Percentiles rank a stretch among this genome's conserved stretches.
phyloP scores from a whole-genome alignment of 75 land plant genomes.

The Selaginella tamariscina region DNA sequence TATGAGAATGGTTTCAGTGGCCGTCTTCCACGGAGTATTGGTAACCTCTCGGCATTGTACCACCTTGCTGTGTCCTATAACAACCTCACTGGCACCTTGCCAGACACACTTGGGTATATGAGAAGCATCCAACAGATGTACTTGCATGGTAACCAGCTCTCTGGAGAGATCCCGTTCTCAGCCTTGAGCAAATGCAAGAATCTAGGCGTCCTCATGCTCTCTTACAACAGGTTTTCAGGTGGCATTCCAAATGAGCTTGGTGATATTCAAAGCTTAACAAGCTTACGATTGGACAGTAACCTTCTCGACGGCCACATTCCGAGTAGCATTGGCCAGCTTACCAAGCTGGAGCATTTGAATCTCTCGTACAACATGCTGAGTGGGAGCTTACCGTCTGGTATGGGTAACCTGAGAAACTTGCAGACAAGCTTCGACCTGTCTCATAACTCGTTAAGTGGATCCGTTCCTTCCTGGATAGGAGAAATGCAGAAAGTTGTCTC shows the following conservation, averaged over 20 bases:
- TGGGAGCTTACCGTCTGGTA: background rate
- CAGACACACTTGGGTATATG: constrained; percentile 45
- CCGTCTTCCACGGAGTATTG: background rate
- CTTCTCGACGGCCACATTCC: background rate
- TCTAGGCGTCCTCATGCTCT: background rate
- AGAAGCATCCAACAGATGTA: constrained; percentile 52
- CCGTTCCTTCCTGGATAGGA: background rate
- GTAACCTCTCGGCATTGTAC: constrained; percentile 34
- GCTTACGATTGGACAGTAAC: background rate
- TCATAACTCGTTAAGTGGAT: background rate
- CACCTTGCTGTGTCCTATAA: constrained; percentile 52
- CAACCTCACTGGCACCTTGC: constrained; percentile 42
- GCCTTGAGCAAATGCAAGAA: background rate
- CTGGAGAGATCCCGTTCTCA: constrained; percentile 40
- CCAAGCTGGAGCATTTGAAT: background rate
- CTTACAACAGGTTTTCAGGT: background rate
- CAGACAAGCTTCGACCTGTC: background rate
- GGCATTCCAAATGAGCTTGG: background rate
- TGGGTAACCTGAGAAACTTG: background rate
- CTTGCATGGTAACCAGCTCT: constrained; percentile 55
- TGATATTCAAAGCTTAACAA: background rate
- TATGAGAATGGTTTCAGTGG: constrained; percentile 26
- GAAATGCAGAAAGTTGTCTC: background rate
- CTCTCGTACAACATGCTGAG: background rate
- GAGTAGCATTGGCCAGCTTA: background rate